Percentiles rank a stretch among this genome's conserved stretches.
These are phyloP conservation scores for Gnomoniopsis sp. DNA, from an alignment of 2,329 filamentous ascomycete genomes.

Conservation along the genomic window DNA sequence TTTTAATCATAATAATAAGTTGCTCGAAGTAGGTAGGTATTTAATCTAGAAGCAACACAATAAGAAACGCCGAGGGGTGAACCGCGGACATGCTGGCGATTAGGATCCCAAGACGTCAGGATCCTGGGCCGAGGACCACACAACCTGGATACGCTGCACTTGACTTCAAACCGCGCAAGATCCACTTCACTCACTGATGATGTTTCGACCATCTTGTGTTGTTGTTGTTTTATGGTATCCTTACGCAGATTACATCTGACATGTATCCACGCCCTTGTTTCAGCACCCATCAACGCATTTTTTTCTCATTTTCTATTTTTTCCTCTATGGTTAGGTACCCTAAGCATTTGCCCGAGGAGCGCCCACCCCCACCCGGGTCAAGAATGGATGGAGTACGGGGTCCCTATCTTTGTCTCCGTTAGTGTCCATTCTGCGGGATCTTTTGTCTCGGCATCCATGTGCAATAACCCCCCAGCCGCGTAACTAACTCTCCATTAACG, in stretches of 20 bases:
- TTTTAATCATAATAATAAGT: not conserved
- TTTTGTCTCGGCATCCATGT: not conserved
- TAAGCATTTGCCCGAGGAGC: too few relatives aligned
- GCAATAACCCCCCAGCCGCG: not conserved
- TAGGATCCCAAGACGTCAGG: not conserved
- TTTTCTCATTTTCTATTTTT: too few relatives aligned
- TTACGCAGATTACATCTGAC: too few relatives aligned
- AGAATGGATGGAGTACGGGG: too few relatives aligned
- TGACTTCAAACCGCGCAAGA: not conserved
- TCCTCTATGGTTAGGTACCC: too few relatives aligned
- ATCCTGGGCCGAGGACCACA: not conserved
- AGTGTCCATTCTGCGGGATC: not conserved
- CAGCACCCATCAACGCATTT: too few relatives aligned
- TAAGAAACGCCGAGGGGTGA: not conserved
- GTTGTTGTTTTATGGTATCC: too few relatives aligned
- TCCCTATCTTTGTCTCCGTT: not conserved
- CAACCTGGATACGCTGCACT: too few relatives aligned
- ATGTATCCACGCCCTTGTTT: too few relatives aligned
- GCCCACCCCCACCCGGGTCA: too few relatives aligned
- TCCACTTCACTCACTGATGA: not conserved
- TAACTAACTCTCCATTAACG: not conserved
- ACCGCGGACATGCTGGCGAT: not conserved
- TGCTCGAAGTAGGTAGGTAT: not conserved
- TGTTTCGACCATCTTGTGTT: too few relatives aligned
- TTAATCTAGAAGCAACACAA: not conserved